phyloP scores from a whole-genome alignment of 768 basidiomycete genomes.

The Russula earlei region DNA sequence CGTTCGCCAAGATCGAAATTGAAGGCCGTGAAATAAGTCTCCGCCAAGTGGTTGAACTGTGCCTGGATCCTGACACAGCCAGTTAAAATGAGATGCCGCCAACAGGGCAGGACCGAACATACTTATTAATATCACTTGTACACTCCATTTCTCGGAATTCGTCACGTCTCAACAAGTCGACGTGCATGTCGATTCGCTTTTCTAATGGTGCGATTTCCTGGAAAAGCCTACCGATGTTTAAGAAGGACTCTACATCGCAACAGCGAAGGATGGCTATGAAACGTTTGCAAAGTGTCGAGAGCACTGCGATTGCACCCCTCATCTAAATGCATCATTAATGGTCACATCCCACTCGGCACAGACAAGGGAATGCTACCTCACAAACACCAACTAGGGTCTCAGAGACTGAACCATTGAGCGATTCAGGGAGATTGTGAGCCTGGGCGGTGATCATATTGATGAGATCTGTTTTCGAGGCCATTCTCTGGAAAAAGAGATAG shows the following conservation, averaged over 20 bases:
- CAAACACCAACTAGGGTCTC: constrained; percentile 90
- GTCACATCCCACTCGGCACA: not conserved
- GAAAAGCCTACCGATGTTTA: constrained; percentile 74
- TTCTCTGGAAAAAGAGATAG: constrained; percentile 86
- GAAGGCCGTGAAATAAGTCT: constrained; percentile 73
- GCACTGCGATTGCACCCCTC: constrained; percentile 69
- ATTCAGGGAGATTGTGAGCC: constrained; percentile 74
- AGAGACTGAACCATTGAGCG: constrained; percentile 71
- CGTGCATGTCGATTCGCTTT: constrained; percentile 85
- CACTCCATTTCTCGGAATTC: constrained; percentile 94
- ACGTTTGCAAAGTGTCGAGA: constrained; percentile 80
- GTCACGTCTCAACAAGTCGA: constrained; percentile 73
- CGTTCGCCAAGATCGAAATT: constrained; percentile 87
- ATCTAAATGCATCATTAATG: constrained; percentile 40
- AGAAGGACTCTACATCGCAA: constrained; percentile 78
- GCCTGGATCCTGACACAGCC: constrained; percentile 60
- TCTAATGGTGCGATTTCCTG: constrained; percentile 84
- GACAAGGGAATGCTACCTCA: constrained; percentile 45
- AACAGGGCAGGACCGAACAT: constrained; percentile 24
- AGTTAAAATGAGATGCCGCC: not conserved
- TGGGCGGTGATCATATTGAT: constrained; percentile 78
- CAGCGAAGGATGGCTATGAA: constrained; percentile 77
- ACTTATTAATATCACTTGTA: constrained; percentile 84
- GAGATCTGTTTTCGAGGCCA: constrained; percentile 80
- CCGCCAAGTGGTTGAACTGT: constrained; percentile 87